A percentile compares a stretch with the other conserved stretches of the same genome.
Evolutionary conservation across 2,329 filamentous ascomycete species (phyloP).

Genomic region (Cordyceps pruinosa): DNA sequence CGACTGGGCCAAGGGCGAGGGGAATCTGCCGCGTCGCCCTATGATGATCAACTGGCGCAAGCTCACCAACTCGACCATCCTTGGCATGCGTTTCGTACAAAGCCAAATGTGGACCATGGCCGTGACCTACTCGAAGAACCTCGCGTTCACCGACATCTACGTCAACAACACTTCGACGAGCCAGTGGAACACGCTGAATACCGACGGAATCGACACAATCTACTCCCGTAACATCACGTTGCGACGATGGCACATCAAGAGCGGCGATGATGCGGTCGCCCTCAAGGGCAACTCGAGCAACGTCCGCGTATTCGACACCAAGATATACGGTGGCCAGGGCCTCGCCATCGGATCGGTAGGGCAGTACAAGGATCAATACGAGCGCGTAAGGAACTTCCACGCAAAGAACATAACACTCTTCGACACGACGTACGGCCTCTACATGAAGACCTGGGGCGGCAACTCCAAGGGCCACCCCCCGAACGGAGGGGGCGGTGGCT

Average conservation of each 20-base stretch:
- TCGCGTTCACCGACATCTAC: slow-evolving; percentile 44
- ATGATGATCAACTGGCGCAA: slow-evolving; percentile 42
- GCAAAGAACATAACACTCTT: slow-evolving; percentile 40
- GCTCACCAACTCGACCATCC: slow-evolving; percentile 41
- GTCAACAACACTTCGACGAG: slow-evolving; percentile 41
- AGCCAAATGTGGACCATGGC: slow-evolving; percentile 57
- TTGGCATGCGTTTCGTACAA: slow-evolving; percentile 44
- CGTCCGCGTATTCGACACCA: slow-evolving; percentile 41
- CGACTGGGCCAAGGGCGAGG: slow-evolving; percentile 36
- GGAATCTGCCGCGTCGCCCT: slow-evolving; percentile 43
- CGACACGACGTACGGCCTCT: slow-evolving; percentile 41
- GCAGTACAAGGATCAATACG: slow-evolving; percentile 42
- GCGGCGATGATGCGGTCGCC: slow-evolving; percentile 48
- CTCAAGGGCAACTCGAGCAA: slow-evolving; percentile 51
- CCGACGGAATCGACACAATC: slow-evolving; percentile 44
- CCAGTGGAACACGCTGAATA: slow-evolving; percentile 30
- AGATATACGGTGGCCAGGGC: slow-evolving; percentile 43
- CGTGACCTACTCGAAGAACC: slow-evolving; percentile 39
- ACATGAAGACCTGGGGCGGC: slow-evolving; percentile 54
- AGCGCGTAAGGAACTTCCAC: slow-evolving; percentile 43
- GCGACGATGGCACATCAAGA: slow-evolving; percentile 41
- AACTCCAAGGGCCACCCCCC: slow-evolving; percentile 43
- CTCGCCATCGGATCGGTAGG: slow-evolving; percentile 53
- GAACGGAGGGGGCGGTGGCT: slow-evolving; percentile 51
- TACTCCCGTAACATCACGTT: slow-evolving; percentile 46